These are phyloP conservation scores for Articulospora tetracladia DNA, from an alignment of 495 filamentous ascomycete genomes.

Conservation along the genomic window DNA sequence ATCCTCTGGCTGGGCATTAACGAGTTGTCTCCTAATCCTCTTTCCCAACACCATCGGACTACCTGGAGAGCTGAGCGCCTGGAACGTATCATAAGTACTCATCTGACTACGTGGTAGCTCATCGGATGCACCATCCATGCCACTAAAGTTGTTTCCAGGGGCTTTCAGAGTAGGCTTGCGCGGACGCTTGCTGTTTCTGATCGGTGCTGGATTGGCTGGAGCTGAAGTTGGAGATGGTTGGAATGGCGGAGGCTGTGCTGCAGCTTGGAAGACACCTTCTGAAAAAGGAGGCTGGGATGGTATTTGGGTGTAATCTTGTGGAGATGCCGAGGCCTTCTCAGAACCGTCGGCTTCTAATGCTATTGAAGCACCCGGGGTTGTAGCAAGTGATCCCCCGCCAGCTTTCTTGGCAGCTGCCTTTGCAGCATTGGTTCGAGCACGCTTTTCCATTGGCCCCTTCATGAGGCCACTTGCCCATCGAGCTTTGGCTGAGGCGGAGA, in stretches of 20 bases:
- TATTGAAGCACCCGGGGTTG: not conserved
- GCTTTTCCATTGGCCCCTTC: not conserved
- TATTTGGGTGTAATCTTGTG: not conserved
- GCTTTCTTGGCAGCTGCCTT: not conserved
- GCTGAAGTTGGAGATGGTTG: not conserved
- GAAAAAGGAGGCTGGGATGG: not conserved
- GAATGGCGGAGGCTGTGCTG: not conserved
- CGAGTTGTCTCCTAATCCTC: conserved; percentile 1
- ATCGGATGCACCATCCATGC: conserved; percentile 6
- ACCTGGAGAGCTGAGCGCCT: conserved; percentile 13
- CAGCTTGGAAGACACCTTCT: not conserved
- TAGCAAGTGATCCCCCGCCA: not conserved
- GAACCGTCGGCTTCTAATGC: not conserved
- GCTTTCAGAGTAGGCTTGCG: not conserved
- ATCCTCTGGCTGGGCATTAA: not conserved
- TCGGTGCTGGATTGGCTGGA: not conserved
- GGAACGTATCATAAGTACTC: conserved; percentile 17
- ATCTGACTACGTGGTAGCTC: not conserved
- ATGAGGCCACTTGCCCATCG: not conserved
- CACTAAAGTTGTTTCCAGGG: conserved; percentile 2
- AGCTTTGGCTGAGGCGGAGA: not conserved
- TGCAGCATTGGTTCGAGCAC: not conserved
- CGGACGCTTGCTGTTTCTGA: not conserved
- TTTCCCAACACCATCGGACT: conserved; percentile 12
- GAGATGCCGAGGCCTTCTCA: not conserved